Evolutionary conservation across 768 basidiomycete genomes (phyloP), one percentile per base, ranked within the genome.

Genomic region (Wakefieldia striispora): DNA sequence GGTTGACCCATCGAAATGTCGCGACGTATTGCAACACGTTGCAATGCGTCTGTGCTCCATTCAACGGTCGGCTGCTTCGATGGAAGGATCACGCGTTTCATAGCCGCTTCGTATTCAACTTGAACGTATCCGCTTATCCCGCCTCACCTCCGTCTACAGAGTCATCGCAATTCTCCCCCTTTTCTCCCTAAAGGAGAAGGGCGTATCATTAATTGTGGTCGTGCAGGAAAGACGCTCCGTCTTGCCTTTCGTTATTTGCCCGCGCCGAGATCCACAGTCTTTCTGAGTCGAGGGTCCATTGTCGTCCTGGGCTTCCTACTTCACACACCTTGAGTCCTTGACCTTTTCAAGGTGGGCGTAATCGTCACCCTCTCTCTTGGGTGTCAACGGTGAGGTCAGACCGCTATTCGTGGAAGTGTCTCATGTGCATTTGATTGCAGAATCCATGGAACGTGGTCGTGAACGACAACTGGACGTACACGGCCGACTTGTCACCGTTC

Each of bases 381-480:
- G 75, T 4, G 74, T 79, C 31, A 82, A 81, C 50, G 81, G 79
- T 78, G 40, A 38, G 57, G 47, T 29, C 13, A 20, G n/a, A 57
- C 11, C n/a, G 29, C 29, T 39, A 16, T 40, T 40, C 40, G 7
- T 19, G 17, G 41, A 48, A 4, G 21, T 40, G 39, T 40, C 29
- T 20, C 21, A 29, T 29, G 12, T 46, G 36, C 21, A 47, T 44
- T 29, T 13, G 13, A 10, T 14, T 26, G 24, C 41, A 81, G 79
- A 82, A 48, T 79, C 76, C 50, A 76, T 75, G 1, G 71, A 81
- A 56, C 69, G 81, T 52, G 80, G 67, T 82, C 40, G 71, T 73
- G 26, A 66, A 75, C 43, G 80, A 82, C 47, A 77, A 78, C 49
- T 83, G 82, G 80, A 80, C 78, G 0, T 81, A 81, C 53, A 80